Evolutionary conservation across 805 yeast genomes (phyloP).

Genomic region (Metschnikowia gelsemii): DNA sequence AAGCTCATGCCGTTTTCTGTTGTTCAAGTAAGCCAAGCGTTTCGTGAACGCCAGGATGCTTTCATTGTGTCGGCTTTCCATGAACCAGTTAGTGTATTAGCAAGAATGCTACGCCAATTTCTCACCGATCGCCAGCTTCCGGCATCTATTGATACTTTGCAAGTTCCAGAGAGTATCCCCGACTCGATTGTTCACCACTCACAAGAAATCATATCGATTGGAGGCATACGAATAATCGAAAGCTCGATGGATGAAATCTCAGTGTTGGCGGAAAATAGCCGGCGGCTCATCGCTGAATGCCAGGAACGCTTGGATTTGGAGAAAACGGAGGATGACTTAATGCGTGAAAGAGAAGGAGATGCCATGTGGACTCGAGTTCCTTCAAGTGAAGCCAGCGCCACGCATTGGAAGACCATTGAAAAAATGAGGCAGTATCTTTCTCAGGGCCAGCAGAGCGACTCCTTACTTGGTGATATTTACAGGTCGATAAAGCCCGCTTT

Average conservation of each 20-base stretch:
- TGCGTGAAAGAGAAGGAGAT: constrained; percentile 53
- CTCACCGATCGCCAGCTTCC: constrained; percentile 55
- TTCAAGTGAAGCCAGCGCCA: constrained; percentile 46
- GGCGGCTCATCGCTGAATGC: constrained; percentile 45
- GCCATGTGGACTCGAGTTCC: constrained; percentile 52
- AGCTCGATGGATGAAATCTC: constrained; percentile 47
- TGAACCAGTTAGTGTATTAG: constrained; percentile 50
- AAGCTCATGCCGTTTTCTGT: constrained; percentile 57
- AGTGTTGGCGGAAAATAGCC: constrained; percentile 40
- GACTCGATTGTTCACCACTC: constrained; percentile 54
- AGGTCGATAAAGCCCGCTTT: constrained; percentile 48
- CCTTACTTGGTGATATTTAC: constrained; percentile 47
- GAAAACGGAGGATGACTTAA: constrained; percentile 50
- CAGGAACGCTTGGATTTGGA: constrained; percentile 49
- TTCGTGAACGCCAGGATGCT: constrained; percentile 59
- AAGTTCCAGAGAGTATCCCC: constrained; percentile 59
- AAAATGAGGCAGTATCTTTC: constrained; percentile 49
- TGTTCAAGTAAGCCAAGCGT: constrained; percentile 65
- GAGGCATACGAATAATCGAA: constrained; percentile 50
- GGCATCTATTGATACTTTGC: constrained; percentile 59
- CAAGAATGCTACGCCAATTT: constrained; percentile 43
- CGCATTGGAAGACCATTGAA: constrained; percentile 38
- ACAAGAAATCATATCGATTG: constrained; percentile 50
- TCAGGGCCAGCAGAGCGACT: constrained; percentile 65
- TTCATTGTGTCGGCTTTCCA: constrained; percentile 47